Evolutionary conservation across 352 stramenopile species (phyloP), one percentile per base, ranked within the genome.

Genomic region (Globisporangium orthogonon): DNA sequence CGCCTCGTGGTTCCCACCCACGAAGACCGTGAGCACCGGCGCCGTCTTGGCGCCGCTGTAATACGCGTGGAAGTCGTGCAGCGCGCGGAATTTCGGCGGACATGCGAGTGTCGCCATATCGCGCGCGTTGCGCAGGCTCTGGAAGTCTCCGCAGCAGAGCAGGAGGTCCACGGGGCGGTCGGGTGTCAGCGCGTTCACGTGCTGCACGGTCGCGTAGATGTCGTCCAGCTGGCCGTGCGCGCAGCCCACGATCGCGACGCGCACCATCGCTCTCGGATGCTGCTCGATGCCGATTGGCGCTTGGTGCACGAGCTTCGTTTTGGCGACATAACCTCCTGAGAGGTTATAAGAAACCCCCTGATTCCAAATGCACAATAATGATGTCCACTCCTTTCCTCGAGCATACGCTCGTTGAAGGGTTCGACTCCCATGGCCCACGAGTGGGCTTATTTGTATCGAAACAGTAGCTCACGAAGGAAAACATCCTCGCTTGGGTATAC

Each of bases 61-160:
- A 67, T 98, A 99, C 55, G 84, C 74, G 56, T 90, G 83, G 65
- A 99, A 99, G 31, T 63, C 63, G 18, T 76, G 67, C 60, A 88
- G 83, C 9, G 54, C 54, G 54, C 81, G 80, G 69, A 98, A 98
- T 64, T 98, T 98, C 4, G 74, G 66, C 11, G 96, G 96, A n/a
- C 91, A 92, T 30, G 85, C 78, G 54, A 99, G 80, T 48, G 82
- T 97, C 55, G 97, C 79, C 56, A 99, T 87, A 74, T 99, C 97
- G 46, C 74, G 69, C 54, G 80, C 63, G 71, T 98, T 98, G 50
- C 98, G 89, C 65, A 99, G 83, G 50, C 95, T 97, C 69, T 99
- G 93, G 67, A 99, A 99, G 81, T 99, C 97, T 35, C 98, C 97
- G 67, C 97, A 99, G 69, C 94, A 98, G 18, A 99, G 67, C 52